Evolutionary conservation across 257 asterid species (phyloP), one percentile per base, ranked within the genome.

Genomic region (Primulina tabacum): DNA sequence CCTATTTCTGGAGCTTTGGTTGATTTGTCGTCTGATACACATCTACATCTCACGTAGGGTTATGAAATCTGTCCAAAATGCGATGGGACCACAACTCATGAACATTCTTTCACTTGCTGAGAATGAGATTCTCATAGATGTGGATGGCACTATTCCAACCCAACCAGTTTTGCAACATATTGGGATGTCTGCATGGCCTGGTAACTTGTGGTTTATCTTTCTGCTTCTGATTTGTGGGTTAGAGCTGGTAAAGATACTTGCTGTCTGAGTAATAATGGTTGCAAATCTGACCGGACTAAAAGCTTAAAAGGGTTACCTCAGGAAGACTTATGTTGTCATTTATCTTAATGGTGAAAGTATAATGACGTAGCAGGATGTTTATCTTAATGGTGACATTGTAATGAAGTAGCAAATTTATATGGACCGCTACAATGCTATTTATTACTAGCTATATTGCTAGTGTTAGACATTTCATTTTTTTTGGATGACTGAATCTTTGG

Each of bases 101-200:
- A 79, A 94, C 79, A 86, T 80, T 81, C 84, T 89, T 74, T 80
- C 94, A 58, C 92, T 92, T 73, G 81, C 86, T 53, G 94, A 89
- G 81, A 95, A 83, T 74, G 98, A 92, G 86, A 80, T 87, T 68
- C 73, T 92, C 60, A 68, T 92, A 68, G 95, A 92, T 70, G 66
- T 82, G 74, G 98, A 86, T 67, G 98, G 98, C 65, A 81, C 89
- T 58, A 87, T 84, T 69, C 96, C 96, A 43, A 91, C 96, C 10
- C 92, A 87, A 73, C 95, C 96, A 60, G 96, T 92, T 73, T 69
- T 92, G 81, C 93, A 89, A 81, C 98, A 89, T 83, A 68, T 85
- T 40, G 98, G 98, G 73, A 86, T 89, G 88, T 80, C 98, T 76
- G 95, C 94, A 70, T 92, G 98, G 98, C 98, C 94, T 79, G 96